phyloP scores from a whole-genome alignment of 495 filamentous ascomycete species.

The Apodospora peruviana region DNA sequence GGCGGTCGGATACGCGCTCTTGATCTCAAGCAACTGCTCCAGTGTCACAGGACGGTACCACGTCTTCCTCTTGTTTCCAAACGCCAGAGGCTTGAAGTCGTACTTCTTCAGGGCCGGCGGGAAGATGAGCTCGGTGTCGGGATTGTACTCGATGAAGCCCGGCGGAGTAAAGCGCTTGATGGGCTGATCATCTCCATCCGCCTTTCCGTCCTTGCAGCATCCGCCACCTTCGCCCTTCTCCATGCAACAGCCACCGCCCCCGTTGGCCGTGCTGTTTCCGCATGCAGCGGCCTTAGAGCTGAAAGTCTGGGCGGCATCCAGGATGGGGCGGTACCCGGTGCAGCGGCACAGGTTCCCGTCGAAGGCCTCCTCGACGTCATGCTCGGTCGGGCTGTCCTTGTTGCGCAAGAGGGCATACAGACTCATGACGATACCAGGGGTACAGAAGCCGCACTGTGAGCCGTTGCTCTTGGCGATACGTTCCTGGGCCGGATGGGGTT shows the following conservation, averaged over 20 bases:
- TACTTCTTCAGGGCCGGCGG: slow-evolving; percentile 79
- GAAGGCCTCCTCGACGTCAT: slow-evolving; percentile 82
- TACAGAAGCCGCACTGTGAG: slow-evolving; percentile 79
- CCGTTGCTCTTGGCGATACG: slow-evolving; percentile 73
- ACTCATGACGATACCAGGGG: slow-evolving; percentile 96
- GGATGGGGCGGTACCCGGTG: slow-evolving; percentile 89
- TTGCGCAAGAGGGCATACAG: slow-evolving; percentile 80
- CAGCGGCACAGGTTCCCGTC: slow-evolving; percentile 96
- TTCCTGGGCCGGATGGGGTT: slow-evolving; percentile 88
- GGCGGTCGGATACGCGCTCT: slow-evolving; percentile 73
- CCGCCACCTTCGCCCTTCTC: slow-evolving; percentile 45
- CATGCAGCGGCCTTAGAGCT: slow-evolving; percentile 38
- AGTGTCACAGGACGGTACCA: slow-evolving; percentile 90
- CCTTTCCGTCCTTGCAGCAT: slow-evolving; percentile 50
- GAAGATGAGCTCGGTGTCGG: slow-evolving; percentile 93
- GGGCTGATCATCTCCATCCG: slow-evolving; percentile 40
- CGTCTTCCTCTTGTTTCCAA: slow-evolving; percentile 90
- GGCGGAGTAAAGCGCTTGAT: slow-evolving; percentile 72
- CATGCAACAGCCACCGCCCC: slow-evolving; percentile 67
- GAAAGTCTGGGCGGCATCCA: slow-evolving; percentile 84
- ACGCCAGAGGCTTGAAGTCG: slow-evolving; percentile 71
- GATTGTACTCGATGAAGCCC: slow-evolving; percentile 87
- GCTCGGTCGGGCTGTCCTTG: slow-evolving; percentile 58
- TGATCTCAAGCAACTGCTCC: slow-evolving; percentile 85
- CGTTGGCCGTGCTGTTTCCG: slow-evolving; percentile 54